Evolutionary conservation across 768 basidiomycete genomes (phyloP), one percentile per base, ranked within the genome.

Genomic region (Hypholoma sublateritium): DNA sequence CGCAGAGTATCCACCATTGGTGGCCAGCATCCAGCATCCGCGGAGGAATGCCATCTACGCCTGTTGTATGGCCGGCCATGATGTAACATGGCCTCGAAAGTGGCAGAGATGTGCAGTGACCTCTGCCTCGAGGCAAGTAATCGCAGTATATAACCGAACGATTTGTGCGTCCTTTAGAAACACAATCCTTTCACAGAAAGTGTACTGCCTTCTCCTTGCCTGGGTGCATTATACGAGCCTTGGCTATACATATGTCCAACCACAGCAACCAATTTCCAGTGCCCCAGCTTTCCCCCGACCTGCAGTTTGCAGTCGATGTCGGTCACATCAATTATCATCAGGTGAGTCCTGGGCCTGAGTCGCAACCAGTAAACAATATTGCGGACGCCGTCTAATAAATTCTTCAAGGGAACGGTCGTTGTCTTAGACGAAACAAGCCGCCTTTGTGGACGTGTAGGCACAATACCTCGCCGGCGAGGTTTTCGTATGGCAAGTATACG

Each of bases 261-360:
- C 28, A 17, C 34, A 45, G 8, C 25, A 22, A 9, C 21, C n/a
- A n/a, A n/a, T 46, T 24, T 46, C 13, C n/a, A 17, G n/a, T 11
- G 12, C 52, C 16, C n/a, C 22, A 25, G 9, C 24, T 44, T 36
- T n/a, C 52, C n/a, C 28, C 52, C 2, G 52, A 53, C 22, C 42
- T 46, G 32, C 54, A 49, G 42, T 55, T 55, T 22, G 54, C 46
- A 17, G 17, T 55, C 5, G 54, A 55, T 2, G 12, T 42, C 25
- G 54, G 54, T 16, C 54, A 55, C 22, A 42, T 55, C 6, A 24
- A 49, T 22, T 55, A 55, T 24, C 14, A 55, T 37, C 45, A 49
- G 21, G 54, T 55, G 16, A 25, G 21, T 21, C n/a, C n/a, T n/a
- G n/a, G n/a, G n/a, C n/a, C n/a, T n/a, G n/a, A 43, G 1, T 32